Base-by-base conservation (phyloP, 441 rosid genomes). In the Manihot esculenta region DNA sequence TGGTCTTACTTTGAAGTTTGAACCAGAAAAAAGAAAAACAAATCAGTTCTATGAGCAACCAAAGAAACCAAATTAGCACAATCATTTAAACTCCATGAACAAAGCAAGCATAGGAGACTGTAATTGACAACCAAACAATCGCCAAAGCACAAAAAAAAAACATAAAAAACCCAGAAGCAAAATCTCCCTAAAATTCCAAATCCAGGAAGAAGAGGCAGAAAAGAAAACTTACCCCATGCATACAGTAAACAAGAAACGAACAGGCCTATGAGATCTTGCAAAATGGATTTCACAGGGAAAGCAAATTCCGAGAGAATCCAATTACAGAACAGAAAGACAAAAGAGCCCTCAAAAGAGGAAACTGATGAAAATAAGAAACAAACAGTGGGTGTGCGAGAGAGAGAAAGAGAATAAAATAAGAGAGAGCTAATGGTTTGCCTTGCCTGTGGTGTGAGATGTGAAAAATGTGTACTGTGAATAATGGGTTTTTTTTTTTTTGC, bases 151-250 rank as follows among this genome's bases (percentile, higher is more conserved):
- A 24, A 9, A 48, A 75, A 70, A 59, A 48, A 75, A 70, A 59
- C 68, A n/a, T n/a, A 69, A 10, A 18, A 45, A 70, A 70, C 50
- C 33, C 68, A 26, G 58, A 42, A 58, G 15, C 45, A 64, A 64
- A 73, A 42, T 26, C 51, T 47, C 5, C 15, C 6, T 9, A 59
- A 2, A 26, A 71, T 12, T 54, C 47, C 58, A 75, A 80, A 78
- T 62, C 68, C 59, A 65, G 17, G 49, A 71, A 54, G 49, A 41
- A 55, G n/a, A 30, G 49, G 53, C 23, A 64, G 64, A 75, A 77
- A 55, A 64, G 64, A 75, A 77, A 55, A 73, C 83, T 77, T 84
- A 86, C 90, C 90, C 90, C 88, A 86, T 88, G 79, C 88, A 86
- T 76, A 75, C 83, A 83, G 64, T 63, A 54, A 15, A 63, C 58